Evolutionary conservation across 208 protist species (phyloP), one percentile per base, ranked within the genome.

Genomic region (Leishmania tropica): DNA sequence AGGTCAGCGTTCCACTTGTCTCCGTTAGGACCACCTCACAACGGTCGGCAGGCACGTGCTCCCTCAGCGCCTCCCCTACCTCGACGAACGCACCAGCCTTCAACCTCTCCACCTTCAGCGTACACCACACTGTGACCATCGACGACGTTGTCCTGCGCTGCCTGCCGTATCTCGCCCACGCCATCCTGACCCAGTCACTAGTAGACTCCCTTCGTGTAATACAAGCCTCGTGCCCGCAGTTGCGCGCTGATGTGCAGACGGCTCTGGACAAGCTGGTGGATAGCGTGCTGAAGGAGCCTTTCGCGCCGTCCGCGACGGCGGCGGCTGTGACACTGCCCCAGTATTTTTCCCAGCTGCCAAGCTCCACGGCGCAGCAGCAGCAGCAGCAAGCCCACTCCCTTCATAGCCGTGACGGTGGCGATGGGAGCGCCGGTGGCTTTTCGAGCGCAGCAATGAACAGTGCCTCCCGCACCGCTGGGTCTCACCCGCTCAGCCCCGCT

Each of bases 261-360:
- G 86, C 88, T 19, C 88, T 98, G 15, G 89, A 98, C 77, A 81
- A 76, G 64, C 84, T 98, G 51, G 95, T 98, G 4, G 91, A 97
- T 74, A 83, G 64, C 60, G 94, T 89, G 53, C 86, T 97, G 62
- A 92, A 89, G 72, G 89, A 94, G 71, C 85, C 79, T 37, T 24
- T 75, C 37, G 87, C 58, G 24, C 42, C 62, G 28, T 71, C 45
- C 1, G 51, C 56, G 40, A 58, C 65, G 8, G 60, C 67, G 42
- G 56, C 53, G 53, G 54, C 24, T 1, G 40, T 24, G 37, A 37
- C 75, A 19, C 40, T 21, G 7, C 53, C 53, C 31, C 75, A 24
- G 37, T 45, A 40, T 47, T n/a, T 35, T 13, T 11, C 35, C 3
- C 73, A 76, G 73, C 51, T 76, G 10, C 21, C 51, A 17, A 76